phyloP scores from a whole-genome alignment of 208 protist species.

The Crithidia fasciculata region DNA sequence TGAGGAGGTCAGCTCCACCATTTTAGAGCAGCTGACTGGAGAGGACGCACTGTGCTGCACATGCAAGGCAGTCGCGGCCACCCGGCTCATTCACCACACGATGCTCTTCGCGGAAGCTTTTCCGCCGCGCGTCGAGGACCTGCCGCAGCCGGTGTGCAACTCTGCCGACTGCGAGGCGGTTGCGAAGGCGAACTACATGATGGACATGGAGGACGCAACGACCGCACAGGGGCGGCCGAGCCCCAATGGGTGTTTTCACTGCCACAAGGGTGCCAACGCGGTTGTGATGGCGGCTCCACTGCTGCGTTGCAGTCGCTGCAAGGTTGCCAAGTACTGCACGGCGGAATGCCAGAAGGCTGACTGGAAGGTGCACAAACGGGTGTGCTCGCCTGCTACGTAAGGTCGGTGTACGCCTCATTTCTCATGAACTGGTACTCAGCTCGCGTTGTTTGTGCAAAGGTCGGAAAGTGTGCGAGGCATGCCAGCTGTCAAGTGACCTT shows the following conservation, averaged over 20 bases:
- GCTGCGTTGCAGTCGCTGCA: constrained; percentile 72
- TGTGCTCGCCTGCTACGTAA: constrained; percentile 32
- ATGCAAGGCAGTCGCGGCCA: constrained; percentile 45
- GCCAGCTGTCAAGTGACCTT: no score
- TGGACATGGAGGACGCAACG: constrained; percentile 56
- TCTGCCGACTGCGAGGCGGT: constrained; percentile 38
- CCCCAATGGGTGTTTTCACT: constrained; percentile 55
- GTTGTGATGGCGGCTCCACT: constrained; percentile 28
- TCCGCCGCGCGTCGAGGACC: constrained; percentile 60
- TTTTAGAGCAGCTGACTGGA: constrained; percentile 47
- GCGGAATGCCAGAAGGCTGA: constrained; percentile 63
- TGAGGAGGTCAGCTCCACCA: constrained; percentile 49
- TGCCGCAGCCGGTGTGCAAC: constrained; percentile 55
- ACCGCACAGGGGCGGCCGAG: constrained; percentile 17
- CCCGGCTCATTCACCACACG: constrained; percentile 62
- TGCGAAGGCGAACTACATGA: constrained; percentile 40
- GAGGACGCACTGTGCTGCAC: constrained; percentile 47
- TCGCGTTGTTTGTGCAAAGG: no score
- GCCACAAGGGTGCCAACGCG: constrained; percentile 25
- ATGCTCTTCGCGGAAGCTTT: constrained; percentile 54
- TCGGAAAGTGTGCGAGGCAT: no score
- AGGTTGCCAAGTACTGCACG: constrained; percentile 75
- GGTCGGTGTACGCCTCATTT: no score
- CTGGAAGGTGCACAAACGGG: constrained; percentile 65
- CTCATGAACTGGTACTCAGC: no score